Evolutionary conservation across 2,329 filamentous ascomycete genomes (phyloP).

Genomic region (Aspergillus aculeatinus): DNA sequence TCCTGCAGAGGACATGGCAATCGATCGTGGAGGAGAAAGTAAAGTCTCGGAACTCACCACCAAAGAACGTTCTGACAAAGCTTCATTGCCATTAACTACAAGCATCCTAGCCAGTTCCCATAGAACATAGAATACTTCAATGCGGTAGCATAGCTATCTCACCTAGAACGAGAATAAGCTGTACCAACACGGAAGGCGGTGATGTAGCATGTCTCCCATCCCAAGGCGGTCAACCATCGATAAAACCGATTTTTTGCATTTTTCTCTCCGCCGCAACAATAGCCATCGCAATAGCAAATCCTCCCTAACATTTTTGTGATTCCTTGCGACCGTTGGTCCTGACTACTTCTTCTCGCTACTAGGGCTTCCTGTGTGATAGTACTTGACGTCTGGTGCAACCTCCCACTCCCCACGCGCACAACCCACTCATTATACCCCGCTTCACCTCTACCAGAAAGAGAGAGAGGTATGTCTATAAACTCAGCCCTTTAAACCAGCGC

Average conservation of each 20-base stretch:
- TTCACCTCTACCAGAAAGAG: background rate
- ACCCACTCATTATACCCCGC: background rate
- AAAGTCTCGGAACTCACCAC: too few species aligned
- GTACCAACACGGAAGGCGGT: background rate
- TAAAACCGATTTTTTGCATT: conserved; percentile 7
- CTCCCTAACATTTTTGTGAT: background rate
- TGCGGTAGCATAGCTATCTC: too few species aligned
- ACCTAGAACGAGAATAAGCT: too few species aligned
- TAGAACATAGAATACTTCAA: too few species aligned
- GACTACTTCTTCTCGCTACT: background rate
- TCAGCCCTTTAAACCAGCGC: background rate
- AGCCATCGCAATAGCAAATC: background rate
- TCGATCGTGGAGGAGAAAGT: too few species aligned
- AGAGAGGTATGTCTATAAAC: background rate
- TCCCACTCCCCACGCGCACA: background rate
- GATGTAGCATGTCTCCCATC: background rate
- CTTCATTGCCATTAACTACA: too few species aligned
- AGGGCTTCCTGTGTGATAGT: too few species aligned
- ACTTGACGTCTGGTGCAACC: too few species aligned
- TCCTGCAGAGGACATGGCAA: too few species aligned
- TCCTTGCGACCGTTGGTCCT: background rate
- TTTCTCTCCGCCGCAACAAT: background rate
- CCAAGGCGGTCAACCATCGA: conserved; percentile 4
- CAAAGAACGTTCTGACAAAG: too few species aligned
- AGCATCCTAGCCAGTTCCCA: too few species aligned